These are phyloP conservation scores for Cyclocybe aegerita DNA, from an alignment of 768 basidiomycete genomes.

Conservation along the genomic window DNA sequence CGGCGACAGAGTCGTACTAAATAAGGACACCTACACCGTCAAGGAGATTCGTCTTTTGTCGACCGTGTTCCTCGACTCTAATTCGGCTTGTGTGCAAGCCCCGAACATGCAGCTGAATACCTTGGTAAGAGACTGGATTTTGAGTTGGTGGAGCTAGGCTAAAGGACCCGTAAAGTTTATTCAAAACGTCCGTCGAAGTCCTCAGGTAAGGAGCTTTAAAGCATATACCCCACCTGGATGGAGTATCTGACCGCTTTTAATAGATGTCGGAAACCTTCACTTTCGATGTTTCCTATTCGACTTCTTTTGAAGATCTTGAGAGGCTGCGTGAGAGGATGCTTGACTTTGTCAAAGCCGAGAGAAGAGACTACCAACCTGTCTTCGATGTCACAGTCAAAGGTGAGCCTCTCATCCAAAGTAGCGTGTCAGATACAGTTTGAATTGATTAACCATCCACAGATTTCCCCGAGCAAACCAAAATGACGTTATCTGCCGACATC, in stretches of 20 bases:
- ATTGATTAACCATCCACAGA: slow-evolving; percentile 38
- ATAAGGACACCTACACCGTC: slow-evolving; percentile 65
- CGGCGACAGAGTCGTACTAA: slow-evolving; percentile 65
- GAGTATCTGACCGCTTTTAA: neutral
- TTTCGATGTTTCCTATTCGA: slow-evolving; percentile 78
- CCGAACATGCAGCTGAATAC: slow-evolving; percentile 64
- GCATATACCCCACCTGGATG: neutral
- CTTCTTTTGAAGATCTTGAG: slow-evolving; percentile 82
- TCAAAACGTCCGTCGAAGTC: slow-evolving; percentile 69
- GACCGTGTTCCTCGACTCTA: slow-evolving; percentile 66
- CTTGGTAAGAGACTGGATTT: slow-evolving; percentile 34
- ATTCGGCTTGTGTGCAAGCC: slow-evolving; percentile 65
- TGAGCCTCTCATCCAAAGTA: slow-evolving; percentile 21
- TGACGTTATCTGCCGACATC: slow-evolving; percentile 77
- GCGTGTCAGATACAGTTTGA: slow-evolving; percentile 1
- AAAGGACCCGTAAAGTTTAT: slow-evolving; percentile 48
- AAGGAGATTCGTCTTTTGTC: slow-evolving; percentile 86
- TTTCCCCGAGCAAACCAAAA: slow-evolving; percentile 77
- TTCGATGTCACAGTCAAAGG: slow-evolving; percentile 76
- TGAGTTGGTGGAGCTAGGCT: neutral
- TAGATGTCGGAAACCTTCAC: slow-evolving; percentile 79
- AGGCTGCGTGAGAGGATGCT: slow-evolving; percentile 77
- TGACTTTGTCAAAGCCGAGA: slow-evolving; percentile 65
- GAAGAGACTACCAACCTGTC: slow-evolving; percentile 71
- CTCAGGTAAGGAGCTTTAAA: slow-evolving; percentile 42